Evolutionary conservation across 768 basidiomycete genomes (phyloP), one percentile per base, ranked within the genome.

Genomic region (Suillus tomentosus): DNA sequence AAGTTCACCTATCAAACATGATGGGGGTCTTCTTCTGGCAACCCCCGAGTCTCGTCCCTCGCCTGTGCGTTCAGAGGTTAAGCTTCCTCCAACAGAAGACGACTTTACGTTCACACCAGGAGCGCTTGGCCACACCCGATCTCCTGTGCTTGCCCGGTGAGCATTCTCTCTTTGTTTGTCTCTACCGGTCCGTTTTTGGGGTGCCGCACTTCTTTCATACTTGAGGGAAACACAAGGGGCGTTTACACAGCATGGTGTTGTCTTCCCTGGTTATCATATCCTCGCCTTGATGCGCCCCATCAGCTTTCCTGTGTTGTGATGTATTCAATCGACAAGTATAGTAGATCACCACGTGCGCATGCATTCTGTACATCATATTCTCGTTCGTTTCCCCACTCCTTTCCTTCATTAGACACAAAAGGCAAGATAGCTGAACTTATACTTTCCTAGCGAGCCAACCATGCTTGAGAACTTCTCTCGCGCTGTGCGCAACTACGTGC

Each of bases 401-500:
- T 17, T n/a, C 19, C 14, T n/a, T 64, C 54, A 42, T 51, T 60
- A 48, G 56, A 22, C 14, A 34, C 22, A 5, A 42, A 57, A 15
- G 40, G 61, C 19, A 19, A 59, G 27, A 36, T 59, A 66, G 67
- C 72, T 75, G 58, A 74, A 24, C 53, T 40, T 1, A 17, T 3
- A 45, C n/a, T 17, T 24, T 56, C 66, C 40, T 69, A 85, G 84
- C n/a, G 81, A 79, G 64, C 80, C 80, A 10, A 80, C 84, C 0
- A 78, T 83, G 62, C 76, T 86, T 22, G 83, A 85, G 72, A 78
- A 77, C 27, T 77, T 87, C 66, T 83, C 85, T 11, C 81, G 82
- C 22, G 80, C 84, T 11, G 76, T 87, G 34, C 82, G 85, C 54
- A 80, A 77, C 65, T 87, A 87, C 62, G 82, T 85, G 9, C 86